phyloP scores from a whole-genome alignment of 2,329 filamentous ascomycete genomes.

The Diaporthe longicolla region DNA sequence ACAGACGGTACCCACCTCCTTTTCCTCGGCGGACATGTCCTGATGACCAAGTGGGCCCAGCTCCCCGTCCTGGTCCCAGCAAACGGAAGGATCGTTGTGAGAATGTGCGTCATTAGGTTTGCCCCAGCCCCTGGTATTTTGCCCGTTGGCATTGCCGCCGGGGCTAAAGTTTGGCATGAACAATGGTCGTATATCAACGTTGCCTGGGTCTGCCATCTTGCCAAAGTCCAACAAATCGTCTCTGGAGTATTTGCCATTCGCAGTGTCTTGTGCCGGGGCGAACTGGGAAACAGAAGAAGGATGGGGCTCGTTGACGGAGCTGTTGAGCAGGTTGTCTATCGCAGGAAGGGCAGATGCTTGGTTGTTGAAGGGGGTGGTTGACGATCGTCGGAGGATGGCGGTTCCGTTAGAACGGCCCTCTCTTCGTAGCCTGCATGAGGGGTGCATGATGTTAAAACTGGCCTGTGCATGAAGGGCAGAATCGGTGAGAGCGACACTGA shows the following conservation, averaged over 20 bases:
- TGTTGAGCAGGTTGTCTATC: conserved; percentile 43
- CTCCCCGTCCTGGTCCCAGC: conserved; percentile 84
- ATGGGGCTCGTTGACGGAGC: conserved; percentile 35
- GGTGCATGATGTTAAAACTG: conserved; percentile 12
- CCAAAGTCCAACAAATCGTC: conserved; percentile 85
- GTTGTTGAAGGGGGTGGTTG: conserved; percentile 66
- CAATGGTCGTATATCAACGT: conserved; percentile 74
- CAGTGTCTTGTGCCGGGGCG: conserved; percentile 48
- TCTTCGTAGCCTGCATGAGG: conserved; percentile 66
- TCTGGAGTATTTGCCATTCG: conserved; percentile 75
- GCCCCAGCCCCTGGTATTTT: conserved; percentile 78
- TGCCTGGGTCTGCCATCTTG: conserved; percentile 64
- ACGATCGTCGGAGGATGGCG: conserved; percentile 74
- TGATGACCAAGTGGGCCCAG: conserved; percentile 79
- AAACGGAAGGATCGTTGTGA: conserved; percentile 88
- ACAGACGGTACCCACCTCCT: conserved; percentile 62
- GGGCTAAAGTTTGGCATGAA: conserved; percentile 87
- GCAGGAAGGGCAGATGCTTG: conserved; percentile 43
- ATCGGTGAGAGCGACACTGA: not conserved
- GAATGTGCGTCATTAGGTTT: conserved; percentile 81
- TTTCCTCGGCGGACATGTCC: conserved; percentile 76
- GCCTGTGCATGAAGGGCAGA: conserved; percentile 37
- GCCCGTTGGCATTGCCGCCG: conserved; percentile 73
- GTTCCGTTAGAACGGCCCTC: conserved; percentile 74
- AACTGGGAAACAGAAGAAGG: conserved; percentile 32